Conservation (phyloP, 805 yeast species). For the Candida chilensis region DNA sequence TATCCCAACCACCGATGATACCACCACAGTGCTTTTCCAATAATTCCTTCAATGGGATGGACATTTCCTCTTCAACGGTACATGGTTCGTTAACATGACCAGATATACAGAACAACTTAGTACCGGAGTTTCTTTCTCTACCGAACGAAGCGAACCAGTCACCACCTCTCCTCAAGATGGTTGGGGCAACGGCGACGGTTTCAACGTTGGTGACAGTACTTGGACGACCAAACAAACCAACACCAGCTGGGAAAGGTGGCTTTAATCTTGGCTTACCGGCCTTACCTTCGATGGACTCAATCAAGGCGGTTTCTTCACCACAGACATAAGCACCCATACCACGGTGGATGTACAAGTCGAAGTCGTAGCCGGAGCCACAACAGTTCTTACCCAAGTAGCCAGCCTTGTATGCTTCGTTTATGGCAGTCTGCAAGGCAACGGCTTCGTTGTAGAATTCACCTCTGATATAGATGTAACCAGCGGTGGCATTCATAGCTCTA, state of each 20-base stretch:
- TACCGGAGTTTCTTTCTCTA: slow-evolving; percentile 77
- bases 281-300: slow-evolving; percentile 85
- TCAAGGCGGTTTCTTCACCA: slow-evolving; percentile 88
- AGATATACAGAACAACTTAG: slow-evolving; percentile 77
- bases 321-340: slow-evolving; percentile 93
- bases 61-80: slow-evolving; percentile 92
- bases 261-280: slow-evolving; percentile 91
- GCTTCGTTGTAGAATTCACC: slow-evolving; percentile 88
- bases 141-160: slow-evolving; percentile 83
- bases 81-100: slow-evolving; percentile 91
- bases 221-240: slow-evolving; percentile 86
- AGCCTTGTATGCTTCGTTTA: slow-evolving; percentile 78
- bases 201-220: slow-evolving; percentile 88
- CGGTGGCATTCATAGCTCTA: slow-evolving; percentile 88
- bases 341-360: slow-evolving; percentile 78
- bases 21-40: slow-evolving; percentile 90
- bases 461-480: slow-evolving; percentile 85
- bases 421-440: slow-evolving; percentile 63
- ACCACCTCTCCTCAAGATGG: slow-evolving; percentile 83
- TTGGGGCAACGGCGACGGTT: slow-evolving; percentile 85
- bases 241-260: slow-evolving; percentile 95
- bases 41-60: slow-evolving; percentile 74
- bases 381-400: slow-evolving; percentile 80
- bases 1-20: slow-evolving; percentile 89
- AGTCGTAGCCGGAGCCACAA: slow-evolving; percentile 80